Conservation (phyloP, 495 filamentous ascomycete species). For the Aspergillus asperescens region DNA sequence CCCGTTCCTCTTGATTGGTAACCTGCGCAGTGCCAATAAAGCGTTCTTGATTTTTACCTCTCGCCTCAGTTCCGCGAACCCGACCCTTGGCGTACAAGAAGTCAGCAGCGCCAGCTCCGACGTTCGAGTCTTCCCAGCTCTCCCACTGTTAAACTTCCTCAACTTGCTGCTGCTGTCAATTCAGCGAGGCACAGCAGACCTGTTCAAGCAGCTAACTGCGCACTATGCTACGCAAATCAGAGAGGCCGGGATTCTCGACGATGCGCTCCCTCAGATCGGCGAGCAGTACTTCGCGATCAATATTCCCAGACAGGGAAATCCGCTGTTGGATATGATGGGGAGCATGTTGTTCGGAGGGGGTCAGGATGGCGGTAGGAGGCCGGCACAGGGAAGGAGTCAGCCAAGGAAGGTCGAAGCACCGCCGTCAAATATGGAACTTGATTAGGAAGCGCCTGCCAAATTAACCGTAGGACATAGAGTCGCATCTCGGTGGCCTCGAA, state of each 20-base stretch:
- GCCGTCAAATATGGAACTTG: constrained; percentile 50
- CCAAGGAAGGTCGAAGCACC: constrained; percentile 45
- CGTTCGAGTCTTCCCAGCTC: constrained; percentile 70
- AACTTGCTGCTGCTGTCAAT: constrained; percentile 75
- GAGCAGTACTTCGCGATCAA: constrained; percentile 98
- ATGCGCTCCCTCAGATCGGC: constrained; percentile 76
- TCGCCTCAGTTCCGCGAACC: constrained; percentile 62
- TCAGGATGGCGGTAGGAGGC: constrained; percentile 36
- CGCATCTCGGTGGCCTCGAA: background rate
- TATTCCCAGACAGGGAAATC: constrained; percentile 80
- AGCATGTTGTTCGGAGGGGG: constrained; percentile 77
- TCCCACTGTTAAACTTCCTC: constrained; percentile 92
- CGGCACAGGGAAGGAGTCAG: constrained; percentile 30
- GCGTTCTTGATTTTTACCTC: constrained; percentile 75
- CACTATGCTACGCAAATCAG: constrained; percentile 75
- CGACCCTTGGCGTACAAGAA: constrained; percentile 67
- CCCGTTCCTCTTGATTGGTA: constrained; percentile 85
- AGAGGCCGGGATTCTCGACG: constrained; percentile 74
- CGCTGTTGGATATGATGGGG: constrained; percentile 95
- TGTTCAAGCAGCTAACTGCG: constrained; percentile 75
- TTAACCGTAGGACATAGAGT: constrained; percentile 3
- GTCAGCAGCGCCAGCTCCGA: constrained; percentile 72
- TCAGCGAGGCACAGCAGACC: constrained; percentile 69
- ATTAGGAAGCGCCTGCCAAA: constrained; percentile 31
- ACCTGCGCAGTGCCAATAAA: constrained; percentile 81